Evolutionary conservation across 768 basidiomycete species (phyloP), one percentile per base, ranked within the genome.

Genomic region (Psilocybe tampanensis): DNA sequence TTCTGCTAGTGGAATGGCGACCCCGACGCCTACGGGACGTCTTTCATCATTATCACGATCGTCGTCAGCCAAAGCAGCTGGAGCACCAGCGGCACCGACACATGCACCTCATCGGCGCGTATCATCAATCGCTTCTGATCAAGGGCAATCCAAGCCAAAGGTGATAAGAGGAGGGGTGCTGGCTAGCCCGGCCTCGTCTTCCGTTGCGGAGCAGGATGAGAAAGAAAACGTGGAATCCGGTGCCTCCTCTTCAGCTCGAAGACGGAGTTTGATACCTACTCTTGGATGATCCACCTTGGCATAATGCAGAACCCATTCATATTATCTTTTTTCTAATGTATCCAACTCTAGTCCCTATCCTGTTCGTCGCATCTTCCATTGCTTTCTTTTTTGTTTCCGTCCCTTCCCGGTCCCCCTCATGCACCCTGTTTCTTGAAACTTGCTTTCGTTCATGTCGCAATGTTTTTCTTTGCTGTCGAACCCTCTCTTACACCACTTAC

Each of bases 191-290:
- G 66, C 70, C n/a, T 39, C 36, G 43, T 69, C 76, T 15, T 80
- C 58, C 43, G 62, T 74, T 23, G 67, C 72, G 11, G 80, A 81
- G 67, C 64, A 71, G 32, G 79, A 81, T 52, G 85, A 86, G 66
- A 88, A 86, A 71, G 85, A 86, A 72, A 88, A 88, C 60, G 66
- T 81, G 53, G 74, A 75, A 58, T 23, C 36, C 41, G 36, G 36
- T 17, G 59, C 45, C 33, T 61, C 66, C 42, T 61, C 58, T 34
- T 41, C 59, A 26, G 58, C 67, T 8, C 68, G 66, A 56, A 67
- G 70, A 59, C 70, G 71, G 54, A 74, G 64, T 51, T 18, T 69
- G 66, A 62, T 76, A 57, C 71, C 75, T 23, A 63, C 64, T n/a
- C 69, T 71, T 52, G 69, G 70, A 24, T 63, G 49, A 66, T 55